These are phyloP conservation scores for Thermochaetoides thermophila DNA, from an alignment of 495 filamentous ascomycete species.

Conservation along the genomic window DNA sequence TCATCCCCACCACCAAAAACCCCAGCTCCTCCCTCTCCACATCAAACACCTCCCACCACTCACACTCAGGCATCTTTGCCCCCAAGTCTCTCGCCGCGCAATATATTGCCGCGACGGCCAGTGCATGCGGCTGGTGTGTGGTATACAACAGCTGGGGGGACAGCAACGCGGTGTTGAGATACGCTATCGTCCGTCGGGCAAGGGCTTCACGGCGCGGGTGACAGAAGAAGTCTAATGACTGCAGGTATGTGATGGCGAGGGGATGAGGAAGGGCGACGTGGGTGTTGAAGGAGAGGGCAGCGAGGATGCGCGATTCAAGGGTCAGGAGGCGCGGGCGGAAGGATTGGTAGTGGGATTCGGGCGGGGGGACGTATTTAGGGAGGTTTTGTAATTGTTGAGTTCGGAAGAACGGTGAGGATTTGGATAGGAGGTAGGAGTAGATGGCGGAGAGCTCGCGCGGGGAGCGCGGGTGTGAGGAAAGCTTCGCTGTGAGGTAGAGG, in stretches of 20 bases:
- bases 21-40: conserved; percentile 92
- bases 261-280: conserved; percentile 75
- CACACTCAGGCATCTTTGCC: conserved; percentile 59
- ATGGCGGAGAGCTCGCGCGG: conserved; percentile 71
- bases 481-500: conserved; percentile 72
- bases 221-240: conserved; percentile 54
- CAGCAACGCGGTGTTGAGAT: conserved; percentile 71
- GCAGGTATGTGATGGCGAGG: conserved; percentile 83
- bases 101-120: conserved; percentile 84
- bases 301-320: conserved; percentile 60
- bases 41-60: conserved; percentile 99
- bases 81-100: conserved; percentile 66
- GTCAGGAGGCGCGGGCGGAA: conserved; percentile 47
- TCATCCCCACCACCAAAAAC: conserved; percentile 78
- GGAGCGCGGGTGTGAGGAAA: conserved; percentile 59
- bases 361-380: conserved; percentile 18
- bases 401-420: conserved; percentile 47
- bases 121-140: conserved; percentile 73
- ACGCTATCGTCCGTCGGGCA: conserved; percentile 47
- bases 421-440: conserved; percentile 66
- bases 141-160: conserved; percentile 82
- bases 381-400: too few species aligned
- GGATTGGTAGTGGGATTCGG: conserved; percentile 50
- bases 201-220: conserved; percentile 26
- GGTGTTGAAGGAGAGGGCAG: conserved; percentile 63